Base-by-base conservation (phyloP, 2,329 filamentous ascomycete species). In the Penicillium sp. region DNA sequence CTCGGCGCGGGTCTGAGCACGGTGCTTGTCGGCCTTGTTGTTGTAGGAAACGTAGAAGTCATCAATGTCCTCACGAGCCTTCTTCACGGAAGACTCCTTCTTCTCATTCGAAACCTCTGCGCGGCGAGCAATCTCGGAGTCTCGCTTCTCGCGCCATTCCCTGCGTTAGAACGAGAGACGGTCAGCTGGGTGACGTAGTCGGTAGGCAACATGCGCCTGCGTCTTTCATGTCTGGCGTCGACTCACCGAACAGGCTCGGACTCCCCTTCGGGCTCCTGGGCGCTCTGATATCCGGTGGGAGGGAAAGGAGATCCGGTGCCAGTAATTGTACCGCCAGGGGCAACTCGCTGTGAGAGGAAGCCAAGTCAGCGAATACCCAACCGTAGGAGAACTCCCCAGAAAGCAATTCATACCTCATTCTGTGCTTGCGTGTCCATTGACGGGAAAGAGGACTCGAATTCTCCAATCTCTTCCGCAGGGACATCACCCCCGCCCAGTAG, bases 31-130 rank as follows among this genome's bases (percentile, higher is more conserved):
- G 67, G 93, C 91, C 74, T 96, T 95, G 68, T 85, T 83, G 75
- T 97, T 97, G 76, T 98, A 98, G 71, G 95, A 96, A 63, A 96
- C 90, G 76, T 98, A 98, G 72, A 97, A 98, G 66, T 96, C 93
- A 65, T 98, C 93, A 51, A 98, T 94, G 67, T 94, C 93, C 64
- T 90, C 80, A 62, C 89, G 88, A 8, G 93, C 93, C 56, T 93
- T 88, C 65, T 87, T 82, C 62, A 96, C 73, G 2, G 89, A 96
- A 65, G 91, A 83, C 48, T 81, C 79, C 65, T 93, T 93, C 71
- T 90, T 87, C 51, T 81, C 76, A 28, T 82, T 80, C 39, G 91
- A 91, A 53, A 91, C 81, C 67, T 94, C 83, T 51, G 87, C 84
- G 58, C 91, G 87, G 68, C 90, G 89, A 56, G 84, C 76, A 52